These are phyloP conservation scores for Loxodes magnus DNA, from an alignment of 73 alveolate species.

Conservation along the genomic window DNA sequence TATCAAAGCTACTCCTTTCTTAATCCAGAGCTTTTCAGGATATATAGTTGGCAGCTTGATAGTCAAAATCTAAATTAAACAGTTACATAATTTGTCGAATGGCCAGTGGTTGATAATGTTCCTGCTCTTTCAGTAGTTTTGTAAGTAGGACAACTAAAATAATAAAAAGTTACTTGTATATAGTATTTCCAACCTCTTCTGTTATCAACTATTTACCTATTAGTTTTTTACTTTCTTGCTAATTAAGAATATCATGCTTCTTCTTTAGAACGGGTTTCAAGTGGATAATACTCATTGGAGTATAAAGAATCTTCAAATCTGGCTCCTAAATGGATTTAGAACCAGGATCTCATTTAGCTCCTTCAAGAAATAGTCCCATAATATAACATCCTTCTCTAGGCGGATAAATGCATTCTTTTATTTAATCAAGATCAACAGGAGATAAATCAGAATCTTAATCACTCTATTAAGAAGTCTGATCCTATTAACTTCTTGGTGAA, in stretches of 20 bases:
- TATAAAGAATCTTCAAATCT: constrained; percentile 83
- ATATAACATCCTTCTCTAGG: constrained; percentile 86
- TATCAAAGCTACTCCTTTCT: constrained; percentile 99
- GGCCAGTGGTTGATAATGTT: constrained; percentile 97
- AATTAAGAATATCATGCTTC: too few species aligned
- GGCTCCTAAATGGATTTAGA: constrained; percentile 74
- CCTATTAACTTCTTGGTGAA: too few species aligned
- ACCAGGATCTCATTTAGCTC: constrained; percentile 89
- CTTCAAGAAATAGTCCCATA: constrained; percentile 94
- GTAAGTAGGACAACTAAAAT: constrained; percentile 59
- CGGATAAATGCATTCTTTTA: constrained; percentile 63
- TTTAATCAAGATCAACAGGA: constrained; percentile 47
- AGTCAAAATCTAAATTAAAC: too few species aligned
- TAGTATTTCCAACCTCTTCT: too few species aligned
- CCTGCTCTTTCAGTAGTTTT: constrained; percentile 87
- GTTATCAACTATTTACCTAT: too few species aligned
- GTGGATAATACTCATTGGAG: constrained; percentile 89
- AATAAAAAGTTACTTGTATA: constrained; percentile 23
- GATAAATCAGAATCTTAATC: too few species aligned
- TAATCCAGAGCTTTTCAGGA: constrained; percentile 88
- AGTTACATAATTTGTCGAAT: constrained; percentile 93
- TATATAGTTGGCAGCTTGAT: constrained; percentile 86
- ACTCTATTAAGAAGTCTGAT: too few species aligned
- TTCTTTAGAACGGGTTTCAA: constrained; percentile 57
- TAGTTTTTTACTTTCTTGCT: too few species aligned